Base-by-base conservation (phyloP, 352 stramenopile genomes). In the Halophytophthora polymorphica region DNA sequence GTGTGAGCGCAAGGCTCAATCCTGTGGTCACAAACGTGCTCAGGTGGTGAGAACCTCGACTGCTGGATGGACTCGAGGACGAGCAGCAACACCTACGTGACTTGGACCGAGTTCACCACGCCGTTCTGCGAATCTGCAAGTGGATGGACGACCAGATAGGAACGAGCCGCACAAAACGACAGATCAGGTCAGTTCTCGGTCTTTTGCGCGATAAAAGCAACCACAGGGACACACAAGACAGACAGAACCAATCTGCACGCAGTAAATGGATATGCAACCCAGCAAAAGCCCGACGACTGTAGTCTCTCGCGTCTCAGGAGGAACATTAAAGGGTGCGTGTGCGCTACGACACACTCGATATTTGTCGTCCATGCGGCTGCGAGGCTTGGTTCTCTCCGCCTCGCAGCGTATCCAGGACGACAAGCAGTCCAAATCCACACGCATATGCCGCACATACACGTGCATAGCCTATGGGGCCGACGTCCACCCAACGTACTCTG, bases 1-100 rank as follows among this genome's bases (percentile, higher is more conserved):
- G 61, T 31, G 57, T 98, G 94, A 18, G 83, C 73, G 52, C 92
- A 98, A 13, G 86, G 81, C 37, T 85, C 69, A 61, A 96, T 96
- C 25, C 80, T 71, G 60, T 7, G 15, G 39, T 14, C 39, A 38
- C 19, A 23, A 50, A 29, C 29, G 54, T 38, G 29, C 8, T 23
- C 17, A 33, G 33, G 19, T 12, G 36, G 40, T 21, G 22, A 6
- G 18, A 15, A 15, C 13, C 21, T 15, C 34, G 4, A 44, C 12
- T 33, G 28, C 18, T 12, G n/a, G 23, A 39, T 17, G 19, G 11
- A 34, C 7, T 15, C 18, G 28, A 14, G 6, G 46, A 12, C 15
- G 19, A 5, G 13, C n/a, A 6, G 33, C 2, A 11, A n/a, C 28
- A 62, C 69, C 39, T 55, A 85, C 73, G 80, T 83, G 52, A 71